phyloP scores from a whole-genome alignment of 768 basidiomycete genomes.

The Macrolepiota dolichaula region DNA sequence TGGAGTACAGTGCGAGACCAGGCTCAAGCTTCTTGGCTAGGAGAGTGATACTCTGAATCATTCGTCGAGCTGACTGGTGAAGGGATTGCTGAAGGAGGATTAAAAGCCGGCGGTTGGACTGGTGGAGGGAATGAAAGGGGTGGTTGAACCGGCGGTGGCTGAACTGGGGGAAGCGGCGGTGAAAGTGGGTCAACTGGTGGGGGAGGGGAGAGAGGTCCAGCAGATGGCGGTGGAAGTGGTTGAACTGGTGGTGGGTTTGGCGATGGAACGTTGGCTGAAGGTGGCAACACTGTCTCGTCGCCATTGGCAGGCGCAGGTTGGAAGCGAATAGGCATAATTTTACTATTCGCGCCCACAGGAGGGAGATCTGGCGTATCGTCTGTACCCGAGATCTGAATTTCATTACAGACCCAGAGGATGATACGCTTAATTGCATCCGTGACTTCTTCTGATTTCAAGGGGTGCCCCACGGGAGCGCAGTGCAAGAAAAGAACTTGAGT shows the following conservation, averaged over 20 bases:
- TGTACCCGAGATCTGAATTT: conserved; percentile 20
- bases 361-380: conserved; percentile 10
- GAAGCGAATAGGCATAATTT: neutral
- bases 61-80: conserved; percentile 6
- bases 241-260: neutral
- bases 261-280: neutral
- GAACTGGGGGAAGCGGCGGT: neutral
- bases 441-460: conserved; percentile 61
- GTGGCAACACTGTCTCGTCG: neutral
- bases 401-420: conserved; percentile 55
- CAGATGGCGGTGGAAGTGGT: neutral
- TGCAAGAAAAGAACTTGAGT: conserved; percentile 64
- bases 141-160: conserved; percentile 1
- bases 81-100: neutral
- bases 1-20: neutral
- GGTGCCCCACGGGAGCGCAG: conserved; percentile 65
- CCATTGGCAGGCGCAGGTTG: neutral
- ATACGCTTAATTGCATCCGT: conserved; percentile 62
- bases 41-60: conserved; percentile 11
- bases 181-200: neutral
- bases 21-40: neutral
- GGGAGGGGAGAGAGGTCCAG: neutral
- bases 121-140: neutral
- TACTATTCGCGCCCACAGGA: conserved; percentile 4
- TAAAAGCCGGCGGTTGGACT: neutral